Conservation (phyloP, 352 stramenopile genomes). For the Phytopythium vexans region DNA sequence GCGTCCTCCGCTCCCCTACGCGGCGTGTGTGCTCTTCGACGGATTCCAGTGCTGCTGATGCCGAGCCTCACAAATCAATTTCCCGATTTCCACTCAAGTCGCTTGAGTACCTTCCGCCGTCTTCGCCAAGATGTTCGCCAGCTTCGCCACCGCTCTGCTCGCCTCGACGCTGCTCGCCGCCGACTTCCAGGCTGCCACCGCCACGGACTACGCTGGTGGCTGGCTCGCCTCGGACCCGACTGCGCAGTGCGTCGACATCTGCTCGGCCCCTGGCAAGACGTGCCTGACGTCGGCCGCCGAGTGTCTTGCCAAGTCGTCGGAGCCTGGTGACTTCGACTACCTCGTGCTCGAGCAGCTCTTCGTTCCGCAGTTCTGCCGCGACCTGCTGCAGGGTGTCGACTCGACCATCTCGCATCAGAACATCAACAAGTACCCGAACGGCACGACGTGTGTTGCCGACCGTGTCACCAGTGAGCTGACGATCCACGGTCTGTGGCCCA, state of each 20-base stretch:
- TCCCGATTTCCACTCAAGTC: too few species aligned
- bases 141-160: slow-evolving; percentile 14
- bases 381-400: slow-evolving; percentile 65
- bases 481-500: slow-evolving; percentile 77
- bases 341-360: slow-evolving; percentile 77
- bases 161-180: slow-evolving; percentile 22
- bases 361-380: slow-evolving; percentile 77
- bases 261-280: slow-evolving; percentile 51
- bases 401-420: slow-evolving; percentile 81
- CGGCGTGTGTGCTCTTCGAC: too few species aligned
- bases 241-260: slow-evolving; percentile 81
- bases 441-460: slow-evolving; percentile 38
- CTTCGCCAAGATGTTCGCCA: slow-evolving; percentile 16
- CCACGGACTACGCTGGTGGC: slow-evolving; percentile 2
- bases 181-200: slow-evolving; percentile 14
- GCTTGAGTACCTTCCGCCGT: slow-evolving; percentile 9
- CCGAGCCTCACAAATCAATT: too few species aligned
- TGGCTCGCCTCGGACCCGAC: slow-evolving; percentile 6
- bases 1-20: too few species aligned
- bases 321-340: slow-evolving; percentile 71
- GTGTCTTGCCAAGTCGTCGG: slow-evolving; percentile 59
- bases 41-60: too few species aligned
- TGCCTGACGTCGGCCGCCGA: slow-evolving; percentile 47
- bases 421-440: slow-evolving; percentile 58
- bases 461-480: slow-evolving; percentile 51